Conservation (phyloP, 73 alveolate species). For the Loxodes magnus region DNA sequence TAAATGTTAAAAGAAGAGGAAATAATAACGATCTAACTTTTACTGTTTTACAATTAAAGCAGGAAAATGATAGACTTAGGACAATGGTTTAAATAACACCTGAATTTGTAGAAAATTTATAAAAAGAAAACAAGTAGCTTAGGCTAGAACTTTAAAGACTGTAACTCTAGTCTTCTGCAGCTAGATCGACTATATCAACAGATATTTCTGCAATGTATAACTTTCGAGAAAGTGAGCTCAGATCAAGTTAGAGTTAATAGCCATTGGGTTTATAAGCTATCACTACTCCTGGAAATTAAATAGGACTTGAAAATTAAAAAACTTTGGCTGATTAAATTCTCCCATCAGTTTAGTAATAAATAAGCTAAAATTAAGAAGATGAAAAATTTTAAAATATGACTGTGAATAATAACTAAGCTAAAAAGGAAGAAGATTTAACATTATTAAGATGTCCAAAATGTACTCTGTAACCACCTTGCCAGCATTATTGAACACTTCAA, state of each 20-base stretch:
- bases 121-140: constrained; percentile 40
- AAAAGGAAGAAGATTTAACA: too few species aligned
- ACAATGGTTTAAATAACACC: constrained; percentile 13
- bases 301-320: background rate
- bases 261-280: background rate
- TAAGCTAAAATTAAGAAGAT: too few species aligned
- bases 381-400: too few species aligned
- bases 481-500: too few species aligned
- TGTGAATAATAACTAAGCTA: too few species aligned
- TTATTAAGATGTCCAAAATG: too few species aligned
- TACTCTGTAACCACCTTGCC: too few species aligned
- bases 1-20: constrained; percentile 22
- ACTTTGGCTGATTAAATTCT: too few species aligned
- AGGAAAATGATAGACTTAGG: constrained; percentile 40
- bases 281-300: background rate
- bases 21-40: constrained; percentile 19
- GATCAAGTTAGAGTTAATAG: background rate
- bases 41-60: constrained; percentile 28
- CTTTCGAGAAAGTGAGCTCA: background rate
- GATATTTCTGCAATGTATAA: background rate
- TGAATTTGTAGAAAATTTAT: constrained; percentile 28
- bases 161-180: too few species aligned
- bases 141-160: constrained; percentile 17
- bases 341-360: too few species aligned
- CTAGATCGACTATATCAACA: too few species aligned